These are phyloP conservation scores for Daldinia concentrica DNA, from an alignment of 495 filamentous ascomycete species.

Conservation along the genomic window DNA sequence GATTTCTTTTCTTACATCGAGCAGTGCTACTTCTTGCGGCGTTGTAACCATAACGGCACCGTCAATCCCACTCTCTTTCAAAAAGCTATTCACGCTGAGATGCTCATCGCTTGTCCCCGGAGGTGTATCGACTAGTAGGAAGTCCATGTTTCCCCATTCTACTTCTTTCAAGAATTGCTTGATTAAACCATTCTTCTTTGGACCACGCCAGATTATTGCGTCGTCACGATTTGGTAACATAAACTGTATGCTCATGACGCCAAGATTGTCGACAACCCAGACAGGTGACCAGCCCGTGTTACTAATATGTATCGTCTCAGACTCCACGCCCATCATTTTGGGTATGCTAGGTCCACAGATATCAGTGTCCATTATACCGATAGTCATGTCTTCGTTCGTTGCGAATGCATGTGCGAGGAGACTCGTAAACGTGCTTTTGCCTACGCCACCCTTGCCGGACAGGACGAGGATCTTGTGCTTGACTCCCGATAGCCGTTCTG, in stretches of 20 bases:
- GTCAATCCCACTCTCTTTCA: slow-evolving; percentile 89
- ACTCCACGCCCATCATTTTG: slow-evolving; percentile 97
- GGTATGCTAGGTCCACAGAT: slow-evolving; percentile 95
- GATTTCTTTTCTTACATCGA: slow-evolving; percentile 96
- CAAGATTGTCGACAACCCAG: slow-evolving; percentile 90
- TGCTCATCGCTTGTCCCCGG: slow-evolving; percentile 96
- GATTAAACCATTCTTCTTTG: slow-evolving; percentile 98
- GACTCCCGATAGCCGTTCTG: slow-evolving; percentile 80
- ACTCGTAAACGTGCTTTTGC: slow-evolving; percentile 90
- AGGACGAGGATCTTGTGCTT: slow-evolving; percentile 91
- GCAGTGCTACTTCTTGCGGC: slow-evolving; percentile 89
- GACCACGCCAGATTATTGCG: slow-evolving; percentile 94
- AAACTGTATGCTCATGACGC: slow-evolving; percentile 96
- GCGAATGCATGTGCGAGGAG: slow-evolving; percentile 90
- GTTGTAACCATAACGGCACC: slow-evolving; percentile 94
- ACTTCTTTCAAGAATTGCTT: slow-evolving; percentile 98
- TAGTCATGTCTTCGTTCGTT: slow-evolving; percentile 72
- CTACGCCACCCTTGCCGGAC: slow-evolving; percentile 95
- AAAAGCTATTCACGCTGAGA: slow-evolving; percentile 84
- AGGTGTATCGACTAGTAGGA: slow-evolving; percentile 91
- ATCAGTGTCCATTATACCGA: slow-evolving; percentile 97
- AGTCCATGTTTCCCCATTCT: slow-evolving; percentile 95
- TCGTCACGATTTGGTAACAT: slow-evolving; percentile 94
- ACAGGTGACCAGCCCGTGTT: slow-evolving; percentile 87
- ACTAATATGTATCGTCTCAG: slow-evolving; percentile 89